A percentile compares a stretch with the other conserved stretches of the same genome.
These are phyloP conservation scores for Geranium rotundifolium DNA, from an alignment of 345 rosid species.

Conservation along the genomic window DNA sequence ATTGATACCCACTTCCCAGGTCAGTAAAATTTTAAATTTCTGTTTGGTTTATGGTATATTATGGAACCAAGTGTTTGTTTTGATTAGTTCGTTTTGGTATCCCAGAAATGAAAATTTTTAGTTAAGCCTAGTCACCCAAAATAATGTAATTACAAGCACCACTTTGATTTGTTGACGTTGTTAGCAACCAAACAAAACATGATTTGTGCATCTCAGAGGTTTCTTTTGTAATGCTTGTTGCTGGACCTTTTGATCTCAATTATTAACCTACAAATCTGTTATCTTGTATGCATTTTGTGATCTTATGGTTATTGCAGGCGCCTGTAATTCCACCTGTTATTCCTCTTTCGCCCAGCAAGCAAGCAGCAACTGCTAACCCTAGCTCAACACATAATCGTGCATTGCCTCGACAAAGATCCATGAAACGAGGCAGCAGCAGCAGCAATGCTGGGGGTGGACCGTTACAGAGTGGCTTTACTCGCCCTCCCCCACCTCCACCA, in stretches of 20 bases:
- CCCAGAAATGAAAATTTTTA: neutral
- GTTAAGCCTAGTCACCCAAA: too few relatives aligned
- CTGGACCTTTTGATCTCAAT: neutral
- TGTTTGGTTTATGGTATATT: slow-evolving; percentile 1
- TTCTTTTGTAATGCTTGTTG: too few relatives aligned
- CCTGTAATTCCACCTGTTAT: slow-evolving; percentile 14
- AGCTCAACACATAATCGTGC: slow-evolving; percentile 23
- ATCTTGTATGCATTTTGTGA: neutral
- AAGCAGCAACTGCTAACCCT: slow-evolving; percentile 23
- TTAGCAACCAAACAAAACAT: too few relatives aligned
- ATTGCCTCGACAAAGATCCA: slow-evolving; percentile 24
- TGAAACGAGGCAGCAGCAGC: slow-evolving; percentile 24
- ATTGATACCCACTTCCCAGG: slow-evolving; percentile 39
- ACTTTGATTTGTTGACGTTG: too few relatives aligned
- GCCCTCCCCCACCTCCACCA: slow-evolving; percentile 27
- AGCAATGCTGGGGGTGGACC: slow-evolving; percentile 20
- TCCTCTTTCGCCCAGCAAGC: slow-evolving; percentile 19
- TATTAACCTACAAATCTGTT: neutral
- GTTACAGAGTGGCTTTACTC: slow-evolving; percentile 19
- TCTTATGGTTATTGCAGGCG: slow-evolving; percentile 15
- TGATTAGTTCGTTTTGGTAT: neutral
- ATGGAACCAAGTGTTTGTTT: neutral
- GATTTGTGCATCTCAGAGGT: neutral
- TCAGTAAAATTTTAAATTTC: slow-evolving; percentile 1
- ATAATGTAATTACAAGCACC: too few relatives aligned